phyloP scores from a whole-genome alignment of 495 filamentous ascomycete species.

The Podospora pseudoanserina region DNA sequence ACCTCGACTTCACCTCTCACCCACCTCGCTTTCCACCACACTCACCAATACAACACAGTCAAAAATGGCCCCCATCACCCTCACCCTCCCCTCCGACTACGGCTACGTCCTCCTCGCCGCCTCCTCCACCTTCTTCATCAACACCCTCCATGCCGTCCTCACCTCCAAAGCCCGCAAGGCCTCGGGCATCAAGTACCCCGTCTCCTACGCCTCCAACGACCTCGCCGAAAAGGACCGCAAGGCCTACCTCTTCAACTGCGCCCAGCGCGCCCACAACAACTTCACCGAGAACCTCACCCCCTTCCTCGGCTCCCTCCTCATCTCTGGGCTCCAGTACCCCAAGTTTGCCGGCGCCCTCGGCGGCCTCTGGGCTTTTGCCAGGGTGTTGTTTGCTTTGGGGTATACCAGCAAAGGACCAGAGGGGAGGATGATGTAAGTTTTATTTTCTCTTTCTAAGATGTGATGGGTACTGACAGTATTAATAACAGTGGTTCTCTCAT shows the following conservation, averaged over 20 bases:
- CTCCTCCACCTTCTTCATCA: conserved; percentile 56
- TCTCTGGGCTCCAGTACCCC: conserved; percentile 56
- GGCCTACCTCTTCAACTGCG: conserved; percentile 50
- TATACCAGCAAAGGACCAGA: conserved; percentile 47
- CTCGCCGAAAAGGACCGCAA: conserved; percentile 54
- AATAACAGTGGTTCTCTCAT: background rate
- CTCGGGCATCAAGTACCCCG: conserved; percentile 60
- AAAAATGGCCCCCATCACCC: conserved; percentile 3
- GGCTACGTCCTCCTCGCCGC: conserved; percentile 58
- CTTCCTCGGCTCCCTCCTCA: conserved; percentile 55
- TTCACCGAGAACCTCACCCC: conserved; percentile 64
- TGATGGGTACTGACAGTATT: background rate
- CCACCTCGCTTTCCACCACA: background rate
- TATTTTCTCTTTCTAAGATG: background rate
- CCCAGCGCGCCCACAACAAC: conserved; percentile 70
- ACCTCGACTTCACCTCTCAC: background rate
- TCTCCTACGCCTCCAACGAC: conserved; percentile 58
- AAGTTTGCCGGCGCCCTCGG: conserved; percentile 49
- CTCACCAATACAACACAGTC: background rate
- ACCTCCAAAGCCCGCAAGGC: conserved; percentile 46
- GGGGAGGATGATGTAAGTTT: conserved; percentile 32
- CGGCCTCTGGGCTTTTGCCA: conserved; percentile 52
- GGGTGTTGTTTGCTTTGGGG: conserved; percentile 56
- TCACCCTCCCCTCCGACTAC: conserved; percentile 39
- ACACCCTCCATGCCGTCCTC: conserved; percentile 48